Conservation (phyloP, 1,284 basidiomycete species). For the Hemileccinum hortonii region DNA sequence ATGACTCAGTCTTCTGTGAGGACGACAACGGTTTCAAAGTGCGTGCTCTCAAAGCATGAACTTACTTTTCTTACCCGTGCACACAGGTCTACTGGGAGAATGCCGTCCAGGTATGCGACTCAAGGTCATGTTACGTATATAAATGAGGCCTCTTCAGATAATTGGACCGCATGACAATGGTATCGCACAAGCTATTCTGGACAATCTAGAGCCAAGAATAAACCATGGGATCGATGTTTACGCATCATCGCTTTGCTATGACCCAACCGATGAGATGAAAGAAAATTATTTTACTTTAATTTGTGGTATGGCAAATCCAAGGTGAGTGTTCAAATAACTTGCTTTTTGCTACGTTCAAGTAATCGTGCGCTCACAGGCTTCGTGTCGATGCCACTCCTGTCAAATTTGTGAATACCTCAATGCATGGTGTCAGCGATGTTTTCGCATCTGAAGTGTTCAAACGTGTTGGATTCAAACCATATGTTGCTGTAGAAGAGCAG, state of each 20-base stretch:
- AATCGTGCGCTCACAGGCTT: slow-evolving; percentile 12
- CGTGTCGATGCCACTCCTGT: slow-evolving; percentile 19
- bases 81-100: slow-evolving; percentile 82
- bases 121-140: background rate
- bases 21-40: slow-evolving; percentile 88
- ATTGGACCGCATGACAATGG: slow-evolving; percentile 78
- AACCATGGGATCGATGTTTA: slow-evolving; percentile 43
- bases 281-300: slow-evolving; percentile 58
- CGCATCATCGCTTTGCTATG: slow-evolving; percentile 43
- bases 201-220: slow-evolving; percentile 56
- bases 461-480: slow-evolving; percentile 56
- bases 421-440: slow-evolving; percentile 81
- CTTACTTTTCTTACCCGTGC: background rate
- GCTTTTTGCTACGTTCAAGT: background rate
- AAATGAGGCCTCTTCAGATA: slow-evolving; percentile 49
- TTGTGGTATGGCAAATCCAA: slow-evolving; percentile 39
- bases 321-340: slow-evolving; percentile 35
- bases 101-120: slow-evolving; percentile 62
- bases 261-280: slow-evolving; percentile 60
- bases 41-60: slow-evolving; percentile 1
- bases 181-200: slow-evolving; percentile 64
- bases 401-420: slow-evolving; percentile 78
- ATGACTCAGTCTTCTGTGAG: slow-evolving; percentile 35
- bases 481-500: slow-evolving; percentile 62
- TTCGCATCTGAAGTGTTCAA: slow-evolving; percentile 60